Conservation (phyloP, 202 grass and related monocot genomes). For the Schoenoplectus tabernaemontani region DNA sequence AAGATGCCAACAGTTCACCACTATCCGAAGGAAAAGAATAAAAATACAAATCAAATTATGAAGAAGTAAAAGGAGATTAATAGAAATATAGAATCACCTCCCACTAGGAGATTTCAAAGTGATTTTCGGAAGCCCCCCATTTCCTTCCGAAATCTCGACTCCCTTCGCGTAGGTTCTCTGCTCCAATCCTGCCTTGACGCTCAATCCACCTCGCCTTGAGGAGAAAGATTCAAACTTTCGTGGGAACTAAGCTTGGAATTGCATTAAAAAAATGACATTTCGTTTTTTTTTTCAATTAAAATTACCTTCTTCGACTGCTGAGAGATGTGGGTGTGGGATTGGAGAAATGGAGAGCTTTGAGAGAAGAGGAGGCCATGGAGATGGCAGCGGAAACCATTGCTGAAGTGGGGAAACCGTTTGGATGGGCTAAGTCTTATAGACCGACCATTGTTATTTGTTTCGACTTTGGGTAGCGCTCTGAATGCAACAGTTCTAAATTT, state of each 20-base stretch:
- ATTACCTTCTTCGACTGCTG: neutral
- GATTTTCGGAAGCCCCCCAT: constrained; percentile 66
- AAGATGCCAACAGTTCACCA: neutral
- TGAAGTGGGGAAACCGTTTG: neutral
- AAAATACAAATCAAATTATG: neutral
- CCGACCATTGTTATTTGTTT: neutral
- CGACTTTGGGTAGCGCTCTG: neutral
- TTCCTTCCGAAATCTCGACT: constrained; percentile 58
- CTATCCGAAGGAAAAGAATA: neutral
- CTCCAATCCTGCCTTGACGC: constrained; percentile 42
- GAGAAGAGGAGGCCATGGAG: constrained; percentile 13
- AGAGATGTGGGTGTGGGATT: neutral
- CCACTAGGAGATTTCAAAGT: constrained; percentile 55
- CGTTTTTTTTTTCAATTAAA: neutral
- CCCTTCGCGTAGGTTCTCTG: constrained; percentile 55
- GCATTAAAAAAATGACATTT: neutral
- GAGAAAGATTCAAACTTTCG: constrained; percentile 19
- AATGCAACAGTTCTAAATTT: neutral
- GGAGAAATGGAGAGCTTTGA: constrained; percentile 14
- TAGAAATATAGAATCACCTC: constrained; percentile 33
- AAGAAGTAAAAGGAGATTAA: neutral
- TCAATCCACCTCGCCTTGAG: constrained; percentile 46
- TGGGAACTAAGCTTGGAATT: neutral
- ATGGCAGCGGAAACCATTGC: constrained; percentile 3
- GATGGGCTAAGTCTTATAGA: constrained; percentile 16